Base-by-base conservation (phyloP, 208 protist species). In the Leishmania lainsoni region DNA sequence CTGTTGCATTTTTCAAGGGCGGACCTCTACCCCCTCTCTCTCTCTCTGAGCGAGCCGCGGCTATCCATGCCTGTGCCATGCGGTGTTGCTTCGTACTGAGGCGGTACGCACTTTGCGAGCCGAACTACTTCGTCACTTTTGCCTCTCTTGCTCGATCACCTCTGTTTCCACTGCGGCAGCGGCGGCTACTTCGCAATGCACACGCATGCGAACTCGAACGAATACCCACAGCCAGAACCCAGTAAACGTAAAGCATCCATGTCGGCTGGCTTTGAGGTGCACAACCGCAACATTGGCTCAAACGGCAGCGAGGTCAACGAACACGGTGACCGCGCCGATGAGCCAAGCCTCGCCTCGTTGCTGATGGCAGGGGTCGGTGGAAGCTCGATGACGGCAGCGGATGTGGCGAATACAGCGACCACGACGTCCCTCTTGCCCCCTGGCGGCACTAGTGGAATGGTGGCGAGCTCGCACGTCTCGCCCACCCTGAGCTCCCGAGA, bases 401-500 rank as follows among this genome's bases (percentile, higher is more conserved):
- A 71, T 22, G 16, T 48, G 20, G 6, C n/a, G 3, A 42, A 42
- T 42, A 20, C 39, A 45, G n/a, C 17, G 14, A 12, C 20, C 14
- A n/a, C 51, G 32, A 48, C 49, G 72, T 59, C 52, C 16, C n/a
- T 58, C 14, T 59, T n/a, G 32, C 22, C 32, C 5, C 22, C 51
- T 22, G 49, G 32, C 14, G 17, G 29, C 48, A n/a, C 5, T 9
- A 39, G 3, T 22, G 48, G 48, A 32, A 12, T 39, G 48, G 74
- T 12, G 12, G 6, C 56, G 1, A 56, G 8, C 26, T 35, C 73
- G 1, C 14, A 17, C 45, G 35, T 42, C 9, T 63, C 76, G 5
- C 69, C 81, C 48, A 73, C 80, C 58, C 59, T 77, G 69, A 48
- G 58, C 39, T 6, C 76, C 12, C 82, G 78, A 26, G 85, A 88